Evolutionary conservation across 352 stramenopile species (phyloP), one percentile per base, ranked within the genome.

Genomic region (Phytophthora agathidicida): DNA sequence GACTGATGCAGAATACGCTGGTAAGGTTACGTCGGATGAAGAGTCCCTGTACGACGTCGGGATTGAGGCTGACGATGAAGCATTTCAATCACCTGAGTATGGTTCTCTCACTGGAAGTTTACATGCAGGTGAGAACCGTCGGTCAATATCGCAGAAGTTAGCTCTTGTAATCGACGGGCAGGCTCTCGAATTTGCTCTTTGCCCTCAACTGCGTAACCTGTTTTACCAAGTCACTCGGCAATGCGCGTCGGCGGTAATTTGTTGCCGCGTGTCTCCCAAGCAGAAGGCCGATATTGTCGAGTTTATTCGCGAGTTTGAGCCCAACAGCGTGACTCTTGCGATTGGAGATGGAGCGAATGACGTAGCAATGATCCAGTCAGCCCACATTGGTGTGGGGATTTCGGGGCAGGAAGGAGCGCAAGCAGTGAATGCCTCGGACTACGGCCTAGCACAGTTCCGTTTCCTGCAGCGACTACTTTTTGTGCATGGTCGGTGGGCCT

Each of bases 341-440:
- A 97, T 98, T 27, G 93, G 95, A n/a, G 95, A 98, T 66, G 95
- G 95, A 43, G 95, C 93, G n/a, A 98, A 98, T 73, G 95, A 98
- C 51, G 96, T 98, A 6, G 89, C 84, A 24, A 98, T 98, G 96
- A 98, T 98, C 31, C 90, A 98, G 63, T 75, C 86, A 11, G 91
- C 88, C 2, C 87, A 98, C 57, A 85, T 98, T 44, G 93, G 93
- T 36, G 88, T 98, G 14, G 94, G 93, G 6, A 97, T 98, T 44
- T 94, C 77, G 19, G 94, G 94, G 0, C 87, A 96, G 53, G 94
- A 98, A 71, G 94, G 94, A 44, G 80, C 89, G 6, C 95, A 98
- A 60, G 88, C 96, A 7, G 93, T 98, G 10, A 98, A 98, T 56
- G 86, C 94, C 3, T 88, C 82, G 19, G 94, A 98, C 66, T 98